These are phyloP conservation scores for Colletotrichum musae DNA, from an alignment of 2,329 filamentous ascomycete species.

Conservation along the genomic window DNA sequence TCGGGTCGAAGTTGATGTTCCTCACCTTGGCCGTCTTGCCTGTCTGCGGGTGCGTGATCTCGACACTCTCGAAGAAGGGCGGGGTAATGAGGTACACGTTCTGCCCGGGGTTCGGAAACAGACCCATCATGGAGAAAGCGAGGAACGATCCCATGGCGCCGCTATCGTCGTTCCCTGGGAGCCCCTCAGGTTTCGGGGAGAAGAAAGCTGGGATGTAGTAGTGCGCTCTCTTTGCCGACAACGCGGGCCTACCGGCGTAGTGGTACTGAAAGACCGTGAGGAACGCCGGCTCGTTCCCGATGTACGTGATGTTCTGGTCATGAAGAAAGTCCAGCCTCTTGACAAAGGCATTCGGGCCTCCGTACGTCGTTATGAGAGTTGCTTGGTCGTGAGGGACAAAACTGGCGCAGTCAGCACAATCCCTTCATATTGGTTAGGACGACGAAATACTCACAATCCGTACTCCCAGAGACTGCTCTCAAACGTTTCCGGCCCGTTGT, in stretches of 20 bases:
- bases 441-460: constrained; percentile 67
- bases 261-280: constrained; percentile 78
- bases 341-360: constrained; percentile 70
- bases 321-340: constrained; percentile 75
- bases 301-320: constrained; percentile 74
- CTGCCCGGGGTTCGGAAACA: constrained; percentile 79
- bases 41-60: constrained; percentile 69
- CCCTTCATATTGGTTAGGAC: neutral
- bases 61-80: constrained; percentile 75
- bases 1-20: constrained; percentile 73
- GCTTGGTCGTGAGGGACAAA: constrained; percentile 69
- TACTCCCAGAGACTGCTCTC: constrained; percentile 83
- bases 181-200: constrained; percentile 69
- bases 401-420: constrained; percentile 43
- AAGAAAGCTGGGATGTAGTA: constrained; percentile 77
- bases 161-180: constrained; percentile 80
- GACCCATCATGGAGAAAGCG: constrained; percentile 77
- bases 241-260: constrained; percentile 75
- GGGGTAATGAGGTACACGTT: constrained; percentile 80
- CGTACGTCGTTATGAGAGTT: constrained; percentile 70
- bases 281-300: constrained; percentile 75
- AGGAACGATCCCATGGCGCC: constrained; percentile 80
- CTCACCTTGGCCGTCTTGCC: constrained; percentile 72
- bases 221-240: constrained; percentile 69
- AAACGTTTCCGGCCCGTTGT: constrained; percentile 77